Conservation (phyloP, 148 eudicot species). For the Hydrangea macrophylla region DNA sequence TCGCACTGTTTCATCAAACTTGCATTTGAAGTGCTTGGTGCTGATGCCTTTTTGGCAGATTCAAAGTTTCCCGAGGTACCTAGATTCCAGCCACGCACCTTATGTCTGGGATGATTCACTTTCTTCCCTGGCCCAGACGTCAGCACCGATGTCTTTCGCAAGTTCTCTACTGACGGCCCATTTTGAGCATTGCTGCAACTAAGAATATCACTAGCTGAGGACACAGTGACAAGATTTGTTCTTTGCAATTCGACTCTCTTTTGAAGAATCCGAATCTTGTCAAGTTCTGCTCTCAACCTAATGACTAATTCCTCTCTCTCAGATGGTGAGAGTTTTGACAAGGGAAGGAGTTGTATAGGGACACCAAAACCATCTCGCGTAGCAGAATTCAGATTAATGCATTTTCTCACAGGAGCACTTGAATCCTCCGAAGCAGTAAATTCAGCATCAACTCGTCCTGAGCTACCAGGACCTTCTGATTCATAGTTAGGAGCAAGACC, state of each 20-base stretch:
- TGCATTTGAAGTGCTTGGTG: conserved; percentile 18
- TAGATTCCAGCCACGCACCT: conserved; percentile 32
- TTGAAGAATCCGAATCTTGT: conserved; percentile 41
- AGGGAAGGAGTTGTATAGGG: conserved; percentile 40
- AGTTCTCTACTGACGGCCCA: conserved; percentile 8
- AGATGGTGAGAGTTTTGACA: conserved; percentile 40
- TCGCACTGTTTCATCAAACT: conserved; percentile 50
- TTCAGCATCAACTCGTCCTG: conserved; percentile 37
- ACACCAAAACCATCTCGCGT: conserved; percentile 41
- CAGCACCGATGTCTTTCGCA: conserved; percentile 9
- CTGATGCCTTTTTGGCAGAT: conserved; percentile 27
- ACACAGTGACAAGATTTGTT: conserved; percentile 23
- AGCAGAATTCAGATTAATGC: conserved; percentile 46
- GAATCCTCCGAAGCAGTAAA: conserved; percentile 33
- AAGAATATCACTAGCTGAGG: conserved; percentile 41
- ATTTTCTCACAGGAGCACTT: conserved; percentile 41
- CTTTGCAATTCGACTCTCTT: conserved; percentile 34
- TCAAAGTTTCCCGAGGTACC: conserved; percentile 40
- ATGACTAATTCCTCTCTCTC: conserved; percentile 39
- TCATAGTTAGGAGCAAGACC: conserved; percentile 35
- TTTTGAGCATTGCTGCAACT: conserved; percentile 33
- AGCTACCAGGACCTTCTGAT: conserved; percentile 60
- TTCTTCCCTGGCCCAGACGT: conserved; percentile 20
- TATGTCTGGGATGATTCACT: conserved; percentile 11
- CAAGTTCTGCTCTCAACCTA: conserved; percentile 55